Evolutionary conservation across 2,329 filamentous ascomycete species (phyloP), one percentile per base, ranked within the genome.

Genomic region (Trichoderma sp.): DNA sequence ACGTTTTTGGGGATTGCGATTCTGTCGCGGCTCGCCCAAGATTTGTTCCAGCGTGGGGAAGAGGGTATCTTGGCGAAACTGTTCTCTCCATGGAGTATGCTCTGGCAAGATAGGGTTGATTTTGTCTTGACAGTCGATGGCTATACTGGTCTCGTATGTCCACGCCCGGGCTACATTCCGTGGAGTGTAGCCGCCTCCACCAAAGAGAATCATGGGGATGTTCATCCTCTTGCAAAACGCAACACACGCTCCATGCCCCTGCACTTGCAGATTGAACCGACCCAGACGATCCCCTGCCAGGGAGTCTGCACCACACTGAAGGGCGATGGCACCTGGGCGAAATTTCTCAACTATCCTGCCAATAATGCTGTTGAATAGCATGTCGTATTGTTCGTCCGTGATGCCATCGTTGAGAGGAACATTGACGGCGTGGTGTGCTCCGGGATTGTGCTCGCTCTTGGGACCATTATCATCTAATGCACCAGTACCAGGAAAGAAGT

Each of bases 261-360:
- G 91, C 70, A 99, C 96, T 79, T 97, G 96, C 70, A 99, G 88
- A 78, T 98, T 99, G 86, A 99, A 99, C 72, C 94, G 91, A 60
- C 96, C 96, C 0, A 99, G 88, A 27, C 96, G 88, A 81, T 99
- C 96, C 72, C 96, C 95, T 49, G 94, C 95, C 0, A 99, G 87
- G 52, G 92, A 96, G 83, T 99, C 96, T 56, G 95, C 96, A 70
- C 96, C 96, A 77, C 96, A 98, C 80, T 99, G 96, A 1, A 99
- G 85, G 7, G 96, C 95, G 75, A 99, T 97, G 56, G 93, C 95
- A 63, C 89, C 89, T 0, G 96, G 96, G n/a, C 90, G 89, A 83
- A 96, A 99, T 72, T 89, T 91, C 58, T 92, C 88, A 64, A 97
- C 89, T 68, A 93, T 92, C 70, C 89, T 87, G 69, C 90, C 89